Evolutionary conservation across 441 rosid genomes (phyloP), one percentile per base, ranked within the genome.

Genomic region (Pelargonium citronellum): DNA sequence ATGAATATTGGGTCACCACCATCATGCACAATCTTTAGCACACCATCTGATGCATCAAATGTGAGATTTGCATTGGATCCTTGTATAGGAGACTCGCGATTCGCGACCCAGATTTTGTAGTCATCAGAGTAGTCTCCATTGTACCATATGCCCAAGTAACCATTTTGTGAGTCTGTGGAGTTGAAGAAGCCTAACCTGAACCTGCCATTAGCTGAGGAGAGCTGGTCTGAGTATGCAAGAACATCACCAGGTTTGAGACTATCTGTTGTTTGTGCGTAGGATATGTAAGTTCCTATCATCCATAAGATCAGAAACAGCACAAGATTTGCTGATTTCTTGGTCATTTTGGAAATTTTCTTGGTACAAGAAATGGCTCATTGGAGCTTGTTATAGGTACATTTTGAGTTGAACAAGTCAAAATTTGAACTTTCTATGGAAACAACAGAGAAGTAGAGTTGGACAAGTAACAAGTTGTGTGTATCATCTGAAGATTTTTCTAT

Each of bases 81-180:
- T 9, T 66, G 76, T 67, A 88, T 19, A 0, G 93, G 97, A 57
- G 71, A 79, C 22, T 87, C 81, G 69, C 95, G 80, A 27, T 91
- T 91, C 51, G 87, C 89, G 17, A 91, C 89, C 97, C 91, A 91
- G 6, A 82, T 85, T 5, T 85, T 20, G 0, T 88, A 7, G 6
- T 37, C 41, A 37, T 82, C 58, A 34, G 74, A 24, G 71, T 78
- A 0, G 79, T 10, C 72, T 82, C 73, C 71, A 4, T 83, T 43
- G 61, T 82, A 84, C 95, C 95, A 86, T 66, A 89, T 80, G 22
- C 94, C 92, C 12, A 88, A 77, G 57, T 84, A 88, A 1, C 90
- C 75, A 4, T 72, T 69, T 13, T 68, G 71, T 1, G 94, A 79
- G 53, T 68, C 77, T 12, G 78, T 80, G 2, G 75, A 65, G 68